These are phyloP conservation scores for Fusarium sp. DNA, from an alignment of 2,329 filamentous ascomycete species.

Conservation along the genomic window DNA sequence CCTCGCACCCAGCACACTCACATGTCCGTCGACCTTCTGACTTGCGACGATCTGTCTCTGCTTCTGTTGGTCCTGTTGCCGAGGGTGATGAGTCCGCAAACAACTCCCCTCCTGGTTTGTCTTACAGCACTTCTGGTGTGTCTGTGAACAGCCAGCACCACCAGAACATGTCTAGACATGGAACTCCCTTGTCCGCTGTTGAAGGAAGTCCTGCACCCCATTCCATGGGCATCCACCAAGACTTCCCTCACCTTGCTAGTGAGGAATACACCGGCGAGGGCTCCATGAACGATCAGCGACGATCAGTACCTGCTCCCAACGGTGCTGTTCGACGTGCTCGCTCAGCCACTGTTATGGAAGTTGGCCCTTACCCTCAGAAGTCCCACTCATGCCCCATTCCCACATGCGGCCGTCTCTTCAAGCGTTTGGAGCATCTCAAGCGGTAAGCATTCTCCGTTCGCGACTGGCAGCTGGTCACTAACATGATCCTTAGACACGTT, in stretches of 20 bases:
- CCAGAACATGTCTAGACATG: slow-evolving; percentile 87
- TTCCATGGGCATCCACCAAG: slow-evolving; percentile 76
- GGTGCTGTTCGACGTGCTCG: slow-evolving; percentile 89
- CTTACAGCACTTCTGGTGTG: slow-evolving; percentile 76
- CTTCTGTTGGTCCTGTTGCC: slow-evolving; percentile 82
- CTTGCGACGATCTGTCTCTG: slow-evolving; percentile 88
- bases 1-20: slow-evolving; percentile 72
- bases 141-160: slow-evolving; percentile 74
- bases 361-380: slow-evolving; percentile 96
- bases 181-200: slow-evolving; percentile 86
- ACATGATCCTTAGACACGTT: slow-evolving; percentile 78
- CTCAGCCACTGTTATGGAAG: slow-evolving; percentile 95
- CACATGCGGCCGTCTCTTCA: slow-evolving; percentile 96
- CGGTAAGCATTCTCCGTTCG: slow-evolving; percentile 72
- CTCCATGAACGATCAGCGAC: slow-evolving; percentile 62
- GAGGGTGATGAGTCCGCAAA: slow-evolving; percentile 83
- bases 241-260: slow-evolving; percentile 71
- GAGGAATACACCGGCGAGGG: slow-evolving; percentile 70
- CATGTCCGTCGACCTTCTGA: slow-evolving; percentile 90
- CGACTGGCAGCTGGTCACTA: slow-evolving; percentile 14
- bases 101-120: slow-evolving; percentile 81
- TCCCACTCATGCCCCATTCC: slow-evolving; percentile 99
- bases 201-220: slow-evolving; percentile 85
- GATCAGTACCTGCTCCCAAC: slow-evolving; percentile 76
- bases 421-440: slow-evolving; percentile 98